Base-by-base conservation (phyloP, 148 eudicot species). In the Rhododendron griersonianum region DNA sequence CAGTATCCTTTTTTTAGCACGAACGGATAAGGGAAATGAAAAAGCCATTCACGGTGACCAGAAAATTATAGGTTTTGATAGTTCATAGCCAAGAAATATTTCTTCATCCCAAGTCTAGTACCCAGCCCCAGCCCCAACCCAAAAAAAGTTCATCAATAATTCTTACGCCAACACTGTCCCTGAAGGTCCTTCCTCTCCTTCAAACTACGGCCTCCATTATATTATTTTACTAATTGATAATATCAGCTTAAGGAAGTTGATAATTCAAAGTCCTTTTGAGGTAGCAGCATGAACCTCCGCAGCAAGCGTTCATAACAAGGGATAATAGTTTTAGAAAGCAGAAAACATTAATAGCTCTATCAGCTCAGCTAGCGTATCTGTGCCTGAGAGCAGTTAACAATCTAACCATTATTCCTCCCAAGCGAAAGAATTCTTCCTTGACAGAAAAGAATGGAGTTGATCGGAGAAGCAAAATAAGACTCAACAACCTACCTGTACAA, bases 401-500 rank as follows among this genome's bases (percentile, higher is more conserved):
- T 25, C 30, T 25, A 65, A n/a, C 73, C 1, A 65, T 65, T 65
- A 25, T 65, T 65, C 73, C 33, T 63, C 69, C 30, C 25, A 5
- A 2, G 13, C 33, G 33, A 25, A n/a, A 65, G 28, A 63, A 63
- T 63, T 63, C 69, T 23, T n/a, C 15, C 73, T 7, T 65, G 30
- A n/a, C 73, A n/a, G 33, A 65, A 65, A 65, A 10, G 14, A 65
- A 65, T 65, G 30, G 33, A 65, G 30, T 65, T 25, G 15, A 65
- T 14, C 30, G 3, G 15, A 2, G 73, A n/a, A 65, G 33, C 73
- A 25, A 65, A 65, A n/a, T 25, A 86, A 78, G 33, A 41, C 39
- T 63, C 39, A 10, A n/a, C 59, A 33, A 84, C 2, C 45, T 87
- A 97, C 99, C 99, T 39, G 99, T 95, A 87, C 99, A 97, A 33